phyloP scores from a whole-genome alignment of 352 stramenopile genomes.

The Phytopythium delawarense region DNA sequence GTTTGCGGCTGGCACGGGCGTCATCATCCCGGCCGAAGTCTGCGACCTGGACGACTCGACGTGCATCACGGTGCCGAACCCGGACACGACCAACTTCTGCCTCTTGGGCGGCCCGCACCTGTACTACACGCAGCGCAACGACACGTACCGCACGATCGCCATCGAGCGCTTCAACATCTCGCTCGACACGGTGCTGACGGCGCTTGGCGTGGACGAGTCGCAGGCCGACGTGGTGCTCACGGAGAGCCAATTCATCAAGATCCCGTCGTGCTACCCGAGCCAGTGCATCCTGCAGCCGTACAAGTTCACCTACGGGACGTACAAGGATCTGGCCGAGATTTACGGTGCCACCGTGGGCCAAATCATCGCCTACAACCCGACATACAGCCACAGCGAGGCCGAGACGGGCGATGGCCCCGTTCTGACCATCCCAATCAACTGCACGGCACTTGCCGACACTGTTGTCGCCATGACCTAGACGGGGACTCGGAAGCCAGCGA shows the following conservation, averaged over 20 bases:
- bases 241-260: slow-evolving; percentile 14
- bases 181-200: slow-evolving; percentile 10
- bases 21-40: slow-evolving; percentile 13
- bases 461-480: slow-evolving; percentile 11
- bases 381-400: slow-evolving; percentile 15
- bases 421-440: slow-evolving; percentile 13
- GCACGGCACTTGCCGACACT: slow-evolving; percentile 11
- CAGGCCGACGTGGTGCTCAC: slow-evolving; percentile 14
- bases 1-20: slow-evolving; percentile 9
- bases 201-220: slow-evolving; percentile 12
- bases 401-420: slow-evolving; percentile 9
- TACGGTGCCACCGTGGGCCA: slow-evolving; percentile 12
- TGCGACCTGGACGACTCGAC: slow-evolving; percentile 10
- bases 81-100: slow-evolving; percentile 14
- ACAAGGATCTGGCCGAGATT: slow-evolving; percentile 15
- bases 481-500: not conserved
- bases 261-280: slow-evolving; percentile 18
- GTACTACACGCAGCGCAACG: slow-evolving; percentile 23
- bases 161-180: slow-evolving; percentile 19
- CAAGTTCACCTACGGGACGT: slow-evolving; percentile 15
- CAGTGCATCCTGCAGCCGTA: slow-evolving; percentile 18
- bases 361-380: slow-evolving; percentile 17
- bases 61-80: slow-evolving; percentile 11
- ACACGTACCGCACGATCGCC: slow-evolving; percentile 17
- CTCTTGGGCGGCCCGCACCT: slow-evolving; percentile 15